Evolutionary conservation across 1,139 yeast species (phyloP), one percentile per base, ranked within the genome.

Genomic region (Lodderomyces beijingensis): DNA sequence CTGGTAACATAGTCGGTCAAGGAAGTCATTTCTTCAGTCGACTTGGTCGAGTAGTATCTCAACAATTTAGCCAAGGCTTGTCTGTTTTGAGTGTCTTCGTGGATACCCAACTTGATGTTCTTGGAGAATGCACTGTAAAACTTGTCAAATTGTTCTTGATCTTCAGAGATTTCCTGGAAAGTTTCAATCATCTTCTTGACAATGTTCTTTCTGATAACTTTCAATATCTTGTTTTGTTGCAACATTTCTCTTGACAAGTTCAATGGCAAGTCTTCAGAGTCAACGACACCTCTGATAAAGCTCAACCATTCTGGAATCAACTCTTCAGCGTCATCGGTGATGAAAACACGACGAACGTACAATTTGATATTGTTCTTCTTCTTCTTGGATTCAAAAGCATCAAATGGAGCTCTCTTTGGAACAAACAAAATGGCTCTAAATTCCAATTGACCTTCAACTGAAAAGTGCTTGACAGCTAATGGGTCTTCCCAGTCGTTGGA

Each of bases 401-500:
- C 98, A 60, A 91, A 87, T 67, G 99, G 98, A 55, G 99, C 97
- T 75, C 98, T 88, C 78, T 86, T 88, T 69, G 99, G 99, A 69
- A 93, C 79, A 62, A 87, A 93, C 57, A 93, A 77, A 59, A 93
- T 91, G 45, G 98, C 97, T 75, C 85, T 88, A 80, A 93, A 93
- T 74, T 93, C 99, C 58, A 93, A 81, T 76, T 93, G 98, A 79
- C 99, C 99, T 75, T 93, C 99, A 62, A 93, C 99, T 36, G 96
- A 87, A 76, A 93, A 93, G 74, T 93, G 99, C 80, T 93, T 93
- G 53, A 91, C 97, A 49, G 97, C 97, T 64, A 91, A 80, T 70
- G 96, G 99, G 65, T 91, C 98, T 75, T 91, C 98, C 98, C 98
- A 93, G 70, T 93, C 99, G 70, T 93, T 93, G 39, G 98, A 89